Evolutionary conservation across 202 grass and related monocot species (phyloP), one percentile per base, ranked within the genome.

Genomic region (Zoysia matrella): DNA sequence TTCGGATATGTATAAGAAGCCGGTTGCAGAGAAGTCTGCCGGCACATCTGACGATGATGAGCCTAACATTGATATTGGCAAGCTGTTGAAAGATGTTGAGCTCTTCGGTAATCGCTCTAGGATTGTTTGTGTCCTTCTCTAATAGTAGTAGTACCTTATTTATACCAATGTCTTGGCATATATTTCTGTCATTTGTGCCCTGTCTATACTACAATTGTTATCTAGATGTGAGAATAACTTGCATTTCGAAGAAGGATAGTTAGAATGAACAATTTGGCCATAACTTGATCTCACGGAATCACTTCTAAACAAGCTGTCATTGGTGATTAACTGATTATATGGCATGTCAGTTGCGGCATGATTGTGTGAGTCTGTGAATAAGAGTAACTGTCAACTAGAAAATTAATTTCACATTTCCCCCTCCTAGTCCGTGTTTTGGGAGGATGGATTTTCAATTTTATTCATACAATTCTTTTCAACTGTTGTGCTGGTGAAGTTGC

Each of bases 41-140:
- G 62, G 84, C 67, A 70, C 67, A 12, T 88, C 88, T 48, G 96
- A 98, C 18, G 89, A 84, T 8, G 89, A 84, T 6, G 92, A 95
- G 77, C 86, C 88, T 90, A 79, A 93, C 47, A 89, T 95, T 63
- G 92, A 98, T 75, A 91, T 98, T 41, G 82, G 65, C 41, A 98
- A 90, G 84, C n/a, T 98, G 52, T 65, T 98, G 52, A 95, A 98
- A 77, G 89, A 95, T 83, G 90, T 98, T 39, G 90, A 98, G 78
- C 86, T 91, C 70, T 88, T 98, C 50, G 90, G 92, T 98, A 90
- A 83, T 81, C 42, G 30, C 16, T 75, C 30, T 80, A 36, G 2
- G 54, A 16, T 3, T 54, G 40, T 44, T 39, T 16, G 4, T 57
- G 16, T 42, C 41, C 42, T 14, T 16, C 30, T 41, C 13, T 13